These are phyloP conservation scores for Arctium lappa DNA, from an alignment of 129 eudicot genomes.

Conservation along the genomic window DNA sequence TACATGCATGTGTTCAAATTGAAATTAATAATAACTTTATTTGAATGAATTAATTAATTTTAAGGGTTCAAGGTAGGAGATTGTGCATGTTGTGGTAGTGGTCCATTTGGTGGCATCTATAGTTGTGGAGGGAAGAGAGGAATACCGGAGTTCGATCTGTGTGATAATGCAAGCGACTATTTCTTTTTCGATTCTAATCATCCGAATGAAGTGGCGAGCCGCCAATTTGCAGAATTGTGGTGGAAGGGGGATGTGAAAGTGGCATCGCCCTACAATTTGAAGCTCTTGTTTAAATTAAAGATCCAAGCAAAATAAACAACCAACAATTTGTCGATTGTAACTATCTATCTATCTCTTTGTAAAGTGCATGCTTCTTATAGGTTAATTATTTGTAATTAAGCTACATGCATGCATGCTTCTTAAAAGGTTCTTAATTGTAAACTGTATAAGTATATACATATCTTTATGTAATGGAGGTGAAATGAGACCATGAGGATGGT, in stretches of 20 bases:
- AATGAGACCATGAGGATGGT: too few relatives aligned
- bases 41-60: too few relatives aligned
- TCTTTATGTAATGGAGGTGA: too few relatives aligned
- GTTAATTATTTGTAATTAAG: too few relatives aligned
- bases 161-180: conserved; percentile 26
- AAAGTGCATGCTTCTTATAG: too few relatives aligned
- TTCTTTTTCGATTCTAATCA: conserved; percentile 53
- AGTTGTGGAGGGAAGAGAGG: conserved; percentile 57
- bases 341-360: neutral
- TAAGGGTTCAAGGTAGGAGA: conserved; percentile 45
- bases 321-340: neutral
- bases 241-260: conserved; percentile 38
- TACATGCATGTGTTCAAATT: too few relatives aligned
- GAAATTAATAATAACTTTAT: too few relatives aligned
- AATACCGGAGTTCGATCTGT: conserved; percentile 22
- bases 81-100: conserved; percentile 45
- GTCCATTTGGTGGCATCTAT: conserved; percentile 32
- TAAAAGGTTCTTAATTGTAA: too few relatives aligned
- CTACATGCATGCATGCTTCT: too few relatives aligned
- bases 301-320: neutral
- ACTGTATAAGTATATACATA: too few relatives aligned
- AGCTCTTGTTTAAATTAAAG: conserved; percentile 22
- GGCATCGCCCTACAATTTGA: conserved; percentile 33
- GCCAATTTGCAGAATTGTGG: conserved; percentile 49
- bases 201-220: conserved; percentile 33